Base-by-base conservation (phyloP, 1,284 basidiomycete genomes). In the Peniophora sp. region DNA sequence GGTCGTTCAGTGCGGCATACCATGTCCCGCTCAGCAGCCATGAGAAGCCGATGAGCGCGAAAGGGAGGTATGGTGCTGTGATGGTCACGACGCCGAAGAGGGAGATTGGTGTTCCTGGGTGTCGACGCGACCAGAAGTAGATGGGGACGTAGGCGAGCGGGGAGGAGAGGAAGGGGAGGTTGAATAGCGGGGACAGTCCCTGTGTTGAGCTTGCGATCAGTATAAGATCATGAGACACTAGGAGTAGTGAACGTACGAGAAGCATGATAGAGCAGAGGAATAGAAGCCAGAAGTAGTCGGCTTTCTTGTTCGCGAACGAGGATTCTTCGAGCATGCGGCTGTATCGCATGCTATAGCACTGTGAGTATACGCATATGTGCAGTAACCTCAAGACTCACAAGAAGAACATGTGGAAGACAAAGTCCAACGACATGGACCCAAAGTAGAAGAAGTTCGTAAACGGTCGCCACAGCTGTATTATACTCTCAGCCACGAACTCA, bases 361-460 rank as follows among this genome's bases (percentile, higher is more conserved):
- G n/a, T 45, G 22, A 50, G 2, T 12, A 50, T 19, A 9, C n/a
- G 9, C 9, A 12, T 16, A 20, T n/a, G 35, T 17, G 12, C n/a
- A 23, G 9, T 45, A 2, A n/a, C 34, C 38, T 20, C 3, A 25
- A 20, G 1, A 73, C 92, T 65, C 61, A 95, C 92, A 97, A 95
- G 77, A 98, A 98, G 77, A 97, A 97, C 52, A 99, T 75, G 65
- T 98, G 95, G 69, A 99, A 97, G 52, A 96, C 77, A 56, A 97
- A 92, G 65, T 98, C 95, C n/a, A 98, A 71, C 2, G 88, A 91
- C 58, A 98, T 79, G 0, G 86, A 80, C 10, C 96, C 96, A 68
- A 98, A 99, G 71, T 96, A 99, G 62, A 96, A 85, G 75, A 98
- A 98, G 8, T 89, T 94, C 23, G 94, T 97, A 49, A 89, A 67